These are phyloP conservation scores for Fonsecaea monophora DNA, from an alignment of 2,329 filamentous ascomycete genomes.

Conservation along the genomic window DNA sequence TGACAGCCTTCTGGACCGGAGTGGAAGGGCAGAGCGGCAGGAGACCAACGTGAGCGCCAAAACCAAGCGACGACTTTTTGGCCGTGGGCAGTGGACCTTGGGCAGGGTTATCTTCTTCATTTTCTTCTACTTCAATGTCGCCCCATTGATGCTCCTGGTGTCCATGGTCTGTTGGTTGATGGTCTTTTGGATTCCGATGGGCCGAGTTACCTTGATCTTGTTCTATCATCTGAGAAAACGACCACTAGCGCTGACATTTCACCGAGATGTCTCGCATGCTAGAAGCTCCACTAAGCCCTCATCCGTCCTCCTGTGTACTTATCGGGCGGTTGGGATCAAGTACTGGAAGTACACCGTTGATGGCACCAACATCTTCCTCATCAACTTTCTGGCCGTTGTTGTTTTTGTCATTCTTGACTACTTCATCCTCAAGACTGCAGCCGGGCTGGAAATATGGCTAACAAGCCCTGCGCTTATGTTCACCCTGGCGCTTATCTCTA, in stretches of 20 bases:
- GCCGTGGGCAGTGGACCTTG: conserved; percentile 92
- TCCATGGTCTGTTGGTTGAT: conserved; percentile 93
- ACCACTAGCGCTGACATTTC: conserved; percentile 89
- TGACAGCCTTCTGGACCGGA: conserved; percentile 80
- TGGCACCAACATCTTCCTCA: conserved; percentile 98
- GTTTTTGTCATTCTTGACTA: conserved; percentile 94
- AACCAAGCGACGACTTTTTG: conserved; percentile 86
- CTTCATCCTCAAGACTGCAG: conserved; percentile 72
- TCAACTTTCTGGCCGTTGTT: conserved; percentile 95
- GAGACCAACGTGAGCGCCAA: conserved; percentile 48
- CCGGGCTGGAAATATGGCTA: conserved; percentile 74
- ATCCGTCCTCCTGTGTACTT: conserved; percentile 93
- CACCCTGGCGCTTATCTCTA: conserved; percentile 80
- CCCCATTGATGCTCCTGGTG: conserved; percentile 82
- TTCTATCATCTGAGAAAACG: conserved; percentile 92
- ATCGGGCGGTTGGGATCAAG: conserved; percentile 88
- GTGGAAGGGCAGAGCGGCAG: conserved; percentile 60
- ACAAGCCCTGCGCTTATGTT: conserved; percentile 89
- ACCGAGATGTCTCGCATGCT: conserved; percentile 79
- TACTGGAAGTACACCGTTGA: conserved; percentile 99
- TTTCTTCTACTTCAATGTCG: conserved; percentile 93
- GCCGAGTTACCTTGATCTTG: conserved; percentile 86
- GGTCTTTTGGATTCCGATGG: conserved; percentile 99
- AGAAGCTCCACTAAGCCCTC: conserved; percentile 74
- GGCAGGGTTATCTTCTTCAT: conserved; percentile 94